Evolutionary conservation across 768 basidiomycete genomes (phyloP).

Genomic region (Amanita pallidorosea): DNA sequence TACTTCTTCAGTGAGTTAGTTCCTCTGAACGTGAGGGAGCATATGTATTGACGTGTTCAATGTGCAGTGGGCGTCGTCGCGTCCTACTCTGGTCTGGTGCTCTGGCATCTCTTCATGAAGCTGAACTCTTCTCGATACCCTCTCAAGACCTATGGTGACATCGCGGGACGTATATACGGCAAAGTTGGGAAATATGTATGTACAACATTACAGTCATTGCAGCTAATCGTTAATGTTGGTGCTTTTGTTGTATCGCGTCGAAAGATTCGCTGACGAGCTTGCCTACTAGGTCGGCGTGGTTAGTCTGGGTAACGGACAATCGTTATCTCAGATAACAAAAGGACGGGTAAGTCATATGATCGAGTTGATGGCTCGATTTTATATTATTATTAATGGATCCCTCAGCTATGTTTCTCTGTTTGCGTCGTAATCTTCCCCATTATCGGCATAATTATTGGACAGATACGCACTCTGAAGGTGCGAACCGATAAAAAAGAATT

Average conservation of each 20-base stretch:
- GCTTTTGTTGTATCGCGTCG: not conserved
- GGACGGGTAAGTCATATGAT: constrained; percentile 23
- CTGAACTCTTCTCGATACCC: constrained; percentile 49
- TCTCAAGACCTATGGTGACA: constrained; percentile 41
- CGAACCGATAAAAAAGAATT: not conserved
- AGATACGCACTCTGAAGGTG: constrained; percentile 42
- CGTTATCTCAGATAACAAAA: constrained; percentile 38
- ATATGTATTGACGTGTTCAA: not conserved
- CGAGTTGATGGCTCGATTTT: not conserved
- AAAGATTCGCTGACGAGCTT: not conserved
- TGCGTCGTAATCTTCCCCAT: constrained; percentile 53
- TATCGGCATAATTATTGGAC: constrained; percentile 46
- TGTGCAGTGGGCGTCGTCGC: constrained; percentile 36
- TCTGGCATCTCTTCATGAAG: constrained; percentile 45
- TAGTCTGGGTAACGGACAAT: constrained; percentile 37
- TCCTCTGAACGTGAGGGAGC: too few species aligned
- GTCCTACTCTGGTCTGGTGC: constrained; percentile 40
- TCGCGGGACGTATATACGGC: constrained; percentile 46
- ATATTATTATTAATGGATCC: not conserved
- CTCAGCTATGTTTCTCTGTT: constrained; percentile 43
- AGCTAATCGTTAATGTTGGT: constrained; percentile 44
- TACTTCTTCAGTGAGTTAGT: too few species aligned
- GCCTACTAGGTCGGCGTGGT: constrained; percentile 26
- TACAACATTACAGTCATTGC: constrained; percentile 41
- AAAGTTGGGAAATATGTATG: constrained; percentile 32